Evolutionary conservation across 2,329 filamentous ascomycete genomes (phyloP), one percentile per base, ranked within the genome.

Genomic region (Calonectria crousiana): DNA sequence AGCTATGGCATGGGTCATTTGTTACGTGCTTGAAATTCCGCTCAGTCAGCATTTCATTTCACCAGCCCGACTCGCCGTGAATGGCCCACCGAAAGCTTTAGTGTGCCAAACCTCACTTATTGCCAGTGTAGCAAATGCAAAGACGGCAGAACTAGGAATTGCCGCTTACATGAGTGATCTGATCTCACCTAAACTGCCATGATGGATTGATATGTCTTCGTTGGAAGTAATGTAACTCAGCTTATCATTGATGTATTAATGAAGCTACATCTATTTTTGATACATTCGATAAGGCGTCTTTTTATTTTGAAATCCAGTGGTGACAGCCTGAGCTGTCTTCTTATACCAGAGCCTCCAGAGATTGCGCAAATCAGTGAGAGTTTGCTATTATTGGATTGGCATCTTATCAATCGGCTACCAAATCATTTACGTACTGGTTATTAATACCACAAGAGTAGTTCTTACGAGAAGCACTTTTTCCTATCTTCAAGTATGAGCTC

Each of bases 401-500:
- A 16, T n/a, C 18, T 44, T 18, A n/a, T 20, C 6, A 44, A 44
- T 44, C 18, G 9, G 18, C 1, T 8, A 8, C 18, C 41, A 20
- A 41, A 6, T 1, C 16, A 20, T 2, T 44, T 4, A 4, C 38
- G 41, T 44, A 9, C 6, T 16, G 6, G 9, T 9, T 47, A 4
- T 13, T 47, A 13, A 13, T 23, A 47, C 2, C n/a, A n/a, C 26
- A 20, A 30, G 4, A 53, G 26, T 3, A 11, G 26, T n/a, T 0
- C 26, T 53, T n/a, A 23, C 4, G 2, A 9, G 14, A 6, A 10
- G 11, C 26, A 28, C 8, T 32, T 65, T 49, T 32, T n/a, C 9
- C 65, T 52, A 4, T 73, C 71, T 11, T 23, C 53, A 32, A 62
- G 36, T 28, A 72, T 62, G 18, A 72, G 4, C n/a, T 72, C 70